phyloP scores from a whole-genome alignment of 495 filamentous ascomycete genomes.

The Lepidopterella palustris region DNA sequence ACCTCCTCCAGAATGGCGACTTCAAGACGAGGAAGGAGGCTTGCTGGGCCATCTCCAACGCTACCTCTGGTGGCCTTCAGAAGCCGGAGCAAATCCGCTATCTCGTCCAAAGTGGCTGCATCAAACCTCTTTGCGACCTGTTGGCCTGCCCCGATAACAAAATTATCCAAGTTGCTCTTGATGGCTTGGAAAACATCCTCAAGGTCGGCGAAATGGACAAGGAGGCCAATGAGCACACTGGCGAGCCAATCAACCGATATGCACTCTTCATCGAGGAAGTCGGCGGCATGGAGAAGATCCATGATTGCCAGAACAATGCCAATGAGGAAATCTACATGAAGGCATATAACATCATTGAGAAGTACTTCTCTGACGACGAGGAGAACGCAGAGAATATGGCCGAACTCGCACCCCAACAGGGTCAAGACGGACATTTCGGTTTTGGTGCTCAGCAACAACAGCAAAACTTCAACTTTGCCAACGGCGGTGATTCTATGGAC shows the following conservation, averaged over 20 bases:
- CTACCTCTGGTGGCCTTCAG: constrained; percentile 93
- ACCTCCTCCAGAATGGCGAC: constrained; percentile 90
- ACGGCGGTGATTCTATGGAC: constrained; percentile 92
- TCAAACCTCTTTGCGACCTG: constrained; percentile 95
- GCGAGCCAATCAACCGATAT: constrained; percentile 86
- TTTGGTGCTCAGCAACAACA: constrained; percentile 75
- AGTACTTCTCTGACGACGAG: constrained; percentile 99
- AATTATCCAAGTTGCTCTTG: constrained; percentile 98
- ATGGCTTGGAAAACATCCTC: constrained; percentile 97
- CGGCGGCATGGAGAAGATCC: constrained; percentile 99
- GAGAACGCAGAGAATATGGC: constrained; percentile 68
- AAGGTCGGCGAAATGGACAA: constrained; percentile 99
- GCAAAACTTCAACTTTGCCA: constrained; percentile 86
- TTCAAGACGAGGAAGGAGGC: constrained; percentile 99
- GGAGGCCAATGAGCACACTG: constrained; percentile 62
- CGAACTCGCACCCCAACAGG: constrained; percentile 59
- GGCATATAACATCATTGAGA: constrained; percentile 99
- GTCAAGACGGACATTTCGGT: constrained; percentile 67
- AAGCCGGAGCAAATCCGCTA: constrained; percentile 99
- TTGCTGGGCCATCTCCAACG: constrained; percentile 99
- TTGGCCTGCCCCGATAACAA: constrained; percentile 98
- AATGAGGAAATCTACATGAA: constrained; percentile 99
- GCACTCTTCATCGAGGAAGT: constrained; percentile 98
- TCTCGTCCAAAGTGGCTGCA: constrained; percentile 85
- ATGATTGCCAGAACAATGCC: constrained; percentile 99